Percentiles rank a stretch among this genome's conserved stretches.
These are phyloP conservation scores for Dactylella cylindrospora DNA, from an alignment of 2,329 filamentous ascomycete genomes.

Conservation along the genomic window DNA sequence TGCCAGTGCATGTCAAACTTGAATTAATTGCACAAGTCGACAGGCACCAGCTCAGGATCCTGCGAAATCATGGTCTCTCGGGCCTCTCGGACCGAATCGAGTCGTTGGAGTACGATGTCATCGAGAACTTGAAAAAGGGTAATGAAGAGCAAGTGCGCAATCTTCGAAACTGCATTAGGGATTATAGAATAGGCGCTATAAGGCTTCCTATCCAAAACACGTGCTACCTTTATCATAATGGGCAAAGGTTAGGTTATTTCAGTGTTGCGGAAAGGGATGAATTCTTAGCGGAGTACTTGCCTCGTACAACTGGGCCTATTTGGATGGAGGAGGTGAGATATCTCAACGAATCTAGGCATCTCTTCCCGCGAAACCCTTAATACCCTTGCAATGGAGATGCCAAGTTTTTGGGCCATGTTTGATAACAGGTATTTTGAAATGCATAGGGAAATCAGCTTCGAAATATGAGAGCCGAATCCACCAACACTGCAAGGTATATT, in stretches of 20 bases:
- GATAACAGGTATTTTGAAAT: background rate
- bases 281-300: background rate
- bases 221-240: constrained; percentile 12
- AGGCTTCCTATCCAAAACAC: background rate
- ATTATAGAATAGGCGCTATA: constrained; percentile 15
- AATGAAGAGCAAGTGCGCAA: background rate
- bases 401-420: too few species aligned
- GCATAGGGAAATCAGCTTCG: constrained; percentile 15
- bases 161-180: background rate
- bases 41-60: background rate
- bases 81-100: constrained; percentile 23
- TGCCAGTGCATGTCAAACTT: background rate
- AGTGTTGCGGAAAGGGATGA: background rate
- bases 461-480: background rate
- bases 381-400: too few species aligned
- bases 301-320: constrained; percentile 3
- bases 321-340: constrained; percentile 36
- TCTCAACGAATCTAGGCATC: background rate
- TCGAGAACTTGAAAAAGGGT: constrained; percentile 2
- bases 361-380: background rate
- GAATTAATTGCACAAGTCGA: constrained; percentile 4
- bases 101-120: constrained; percentile 24
- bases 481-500: background rate
- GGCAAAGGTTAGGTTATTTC: background rate
- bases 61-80: background rate